Evolutionary conservation across 129 eudicot species (phyloP).

Genomic region (Solidago caesia): DNA sequence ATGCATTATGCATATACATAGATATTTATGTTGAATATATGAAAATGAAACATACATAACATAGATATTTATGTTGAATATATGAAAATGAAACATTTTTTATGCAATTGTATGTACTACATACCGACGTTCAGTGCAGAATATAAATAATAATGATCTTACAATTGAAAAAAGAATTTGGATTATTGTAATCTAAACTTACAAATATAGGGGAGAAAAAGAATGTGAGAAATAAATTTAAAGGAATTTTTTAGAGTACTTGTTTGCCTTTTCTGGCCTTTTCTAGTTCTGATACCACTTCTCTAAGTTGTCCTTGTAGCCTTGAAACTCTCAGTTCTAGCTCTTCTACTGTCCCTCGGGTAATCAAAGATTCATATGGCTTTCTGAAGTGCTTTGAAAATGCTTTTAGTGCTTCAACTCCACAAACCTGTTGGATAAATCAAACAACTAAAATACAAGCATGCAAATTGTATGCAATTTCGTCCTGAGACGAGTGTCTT

Average conservation of each 20-base stretch:
- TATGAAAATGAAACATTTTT: not conserved
- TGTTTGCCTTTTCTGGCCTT: conserved; percentile 63
- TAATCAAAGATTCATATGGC: conserved; percentile 50
- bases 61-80: not conserved
- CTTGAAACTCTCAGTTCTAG: conserved; percentile 63
- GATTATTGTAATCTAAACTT: conserved; percentile 14
- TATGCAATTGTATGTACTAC: not conserved
- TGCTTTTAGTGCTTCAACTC: conserved; percentile 70
- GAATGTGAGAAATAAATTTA: not conserved
- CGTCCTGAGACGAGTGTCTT: not conserved
- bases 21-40: not conserved
- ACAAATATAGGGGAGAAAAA: not conserved
- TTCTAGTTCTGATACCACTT: conserved; percentile 81
- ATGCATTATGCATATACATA: too few relatives aligned
- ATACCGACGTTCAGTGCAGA: too few relatives aligned
- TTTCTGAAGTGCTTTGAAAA: conserved; percentile 59
- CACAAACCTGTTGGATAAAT: conserved; percentile 59
- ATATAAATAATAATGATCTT: not conserved
- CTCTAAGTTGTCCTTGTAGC: conserved; percentile 59
- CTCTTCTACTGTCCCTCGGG: conserved; percentile 64
- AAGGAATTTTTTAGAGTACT: not conserved
- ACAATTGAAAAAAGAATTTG: not conserved
- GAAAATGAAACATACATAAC: not conserved
- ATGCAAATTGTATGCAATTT: not conserved
- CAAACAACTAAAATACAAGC: not conserved